These are phyloP conservation scores for Globisporangium middletonii DNA, from an alignment of 352 stramenopile genomes.

Conservation along the genomic window DNA sequence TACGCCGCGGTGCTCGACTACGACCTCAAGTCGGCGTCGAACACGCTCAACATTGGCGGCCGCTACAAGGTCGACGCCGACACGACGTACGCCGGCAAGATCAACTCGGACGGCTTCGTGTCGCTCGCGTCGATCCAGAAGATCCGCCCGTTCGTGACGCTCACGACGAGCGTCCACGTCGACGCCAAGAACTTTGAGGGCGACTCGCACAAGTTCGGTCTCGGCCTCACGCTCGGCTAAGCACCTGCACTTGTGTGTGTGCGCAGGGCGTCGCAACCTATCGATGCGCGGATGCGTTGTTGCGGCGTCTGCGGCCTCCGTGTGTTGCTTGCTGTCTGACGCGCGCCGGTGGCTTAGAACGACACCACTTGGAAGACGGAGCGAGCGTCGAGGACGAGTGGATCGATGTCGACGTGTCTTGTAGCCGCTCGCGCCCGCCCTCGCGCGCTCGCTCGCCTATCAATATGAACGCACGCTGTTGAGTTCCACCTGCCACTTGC, in stretches of 20 bases:
- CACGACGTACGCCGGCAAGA: slow-evolving; percentile 82
- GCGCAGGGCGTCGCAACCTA: neutral
- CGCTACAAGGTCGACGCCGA: slow-evolving; percentile 78
- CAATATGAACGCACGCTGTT: neutral
- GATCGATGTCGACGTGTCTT: neutral
- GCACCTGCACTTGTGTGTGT: neutral
- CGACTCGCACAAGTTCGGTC: slow-evolving; percentile 88
- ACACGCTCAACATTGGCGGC: slow-evolving; percentile 75
- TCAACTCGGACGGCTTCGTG: slow-evolving; percentile 83
- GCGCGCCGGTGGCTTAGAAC: neutral
- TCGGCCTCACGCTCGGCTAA: slow-evolving; percentile 85
- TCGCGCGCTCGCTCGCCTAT: neutral
- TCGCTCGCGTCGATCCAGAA: slow-evolving; percentile 83
- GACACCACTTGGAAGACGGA: neutral
- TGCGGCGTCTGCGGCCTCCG: neutral
- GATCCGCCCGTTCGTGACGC: slow-evolving; percentile 77
- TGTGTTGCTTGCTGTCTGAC: neutral
- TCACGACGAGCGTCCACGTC: slow-evolving; percentile 82
- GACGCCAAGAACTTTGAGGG: slow-evolving; percentile 90
- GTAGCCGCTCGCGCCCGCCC: neutral
- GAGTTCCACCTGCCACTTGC: neutral
- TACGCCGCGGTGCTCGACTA: slow-evolving; percentile 88
- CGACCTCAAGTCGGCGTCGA: slow-evolving; percentile 80
- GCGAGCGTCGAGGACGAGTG: neutral
- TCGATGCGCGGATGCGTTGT: neutral